These are phyloP conservation scores for Cryomyces minteri DNA, from an alignment of 495 filamentous ascomycete genomes.

Conservation along the genomic window DNA sequence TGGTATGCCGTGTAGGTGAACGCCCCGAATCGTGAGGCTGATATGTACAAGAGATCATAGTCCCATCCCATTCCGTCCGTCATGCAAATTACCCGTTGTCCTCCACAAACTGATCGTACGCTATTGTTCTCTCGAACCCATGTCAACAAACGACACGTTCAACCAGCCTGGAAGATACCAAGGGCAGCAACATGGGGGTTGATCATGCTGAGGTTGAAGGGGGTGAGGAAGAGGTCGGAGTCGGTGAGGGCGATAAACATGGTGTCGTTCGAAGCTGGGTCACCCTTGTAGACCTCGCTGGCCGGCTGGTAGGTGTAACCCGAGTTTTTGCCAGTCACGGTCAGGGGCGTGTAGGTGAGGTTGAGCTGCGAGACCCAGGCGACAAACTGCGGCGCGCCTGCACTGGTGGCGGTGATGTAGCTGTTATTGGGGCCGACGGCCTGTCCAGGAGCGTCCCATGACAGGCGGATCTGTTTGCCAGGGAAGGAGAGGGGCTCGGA, in stretches of 20 bases:
- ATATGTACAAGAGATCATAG: no score
- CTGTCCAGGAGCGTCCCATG: conserved; percentile 56
- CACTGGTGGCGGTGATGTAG: conserved; percentile 48
- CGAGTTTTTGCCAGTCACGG: conserved; percentile 29
- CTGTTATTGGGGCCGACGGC: conserved; percentile 63
- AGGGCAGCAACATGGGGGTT: conserved; percentile 65
- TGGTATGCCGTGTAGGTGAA: no score
- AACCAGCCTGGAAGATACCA: conserved; percentile 68
- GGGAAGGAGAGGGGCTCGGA: conserved; percentile 52
- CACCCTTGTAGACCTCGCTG: conserved; percentile 37
- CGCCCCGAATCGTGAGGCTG: no score
- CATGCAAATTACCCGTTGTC: background rate
- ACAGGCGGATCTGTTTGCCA: conserved; percentile 49
- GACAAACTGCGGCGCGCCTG: conserved; percentile 44
- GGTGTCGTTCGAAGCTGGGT: conserved; percentile 60
- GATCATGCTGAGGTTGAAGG: conserved; percentile 55
- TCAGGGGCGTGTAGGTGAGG: conserved; percentile 58
- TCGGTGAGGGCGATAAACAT: conserved; percentile 69
- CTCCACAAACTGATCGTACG: background rate
- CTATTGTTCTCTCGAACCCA: background rate
- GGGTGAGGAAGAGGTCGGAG: conserved; percentile 43
- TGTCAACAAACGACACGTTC: conserved; percentile 9
- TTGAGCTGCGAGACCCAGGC: conserved; percentile 75
- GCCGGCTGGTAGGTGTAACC: conserved; percentile 56
- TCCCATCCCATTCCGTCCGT: background rate